Evolutionary conservation across 169 alveolate species (phyloP), one percentile per base, ranked within the genome.

Genomic region (Plasmodium sp.): DNA sequence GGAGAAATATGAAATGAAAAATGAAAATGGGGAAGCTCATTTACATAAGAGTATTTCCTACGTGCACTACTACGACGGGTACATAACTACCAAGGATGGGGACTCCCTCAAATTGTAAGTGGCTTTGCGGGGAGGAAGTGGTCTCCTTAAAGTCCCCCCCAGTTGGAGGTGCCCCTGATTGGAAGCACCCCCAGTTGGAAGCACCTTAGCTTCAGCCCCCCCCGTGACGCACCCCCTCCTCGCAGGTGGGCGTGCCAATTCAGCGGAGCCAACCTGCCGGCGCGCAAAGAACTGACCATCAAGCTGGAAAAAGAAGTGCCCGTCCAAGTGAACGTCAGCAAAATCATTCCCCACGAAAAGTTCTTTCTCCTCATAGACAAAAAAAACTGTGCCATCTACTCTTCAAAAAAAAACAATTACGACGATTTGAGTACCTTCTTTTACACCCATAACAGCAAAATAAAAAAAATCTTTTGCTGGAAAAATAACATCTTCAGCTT

Each of bases 221-320:
- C 7, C 18, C 27, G 16, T 27, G 77, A 41, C 27, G 12, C 14
- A 3, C 33, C 34, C 33, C 48, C 43, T 3, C 18, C 12, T 39
- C 62, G 36, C 34, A 86, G 93, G 18, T 86, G 93, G 93, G 31
- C 27, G 10, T 86, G 93, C 51, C 27, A 86, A 16, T 86, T 86
- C 48, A 51, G 22, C 16, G 31, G 33, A 2, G 27, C 27, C 0
- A 36, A 18, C 2, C 31, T 77, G 0, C 27, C 39, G n/a, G 58
- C 39, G 33, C 9, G 6, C 0, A 75, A 51, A 14, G n/a, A n/a
- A 14, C 34, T 86, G 14, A 14, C n/a, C 4, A 18, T 77, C 10
- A 10, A 33, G 34, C 45, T 86, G 54, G 81, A 75, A 77, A 75
- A 86, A 9, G 93, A 86, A 33, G 7, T 33, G 41, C 39, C 18